Base-by-base conservation (phyloP, 345 rosid species). In the Pugionium cornutum region DNA sequence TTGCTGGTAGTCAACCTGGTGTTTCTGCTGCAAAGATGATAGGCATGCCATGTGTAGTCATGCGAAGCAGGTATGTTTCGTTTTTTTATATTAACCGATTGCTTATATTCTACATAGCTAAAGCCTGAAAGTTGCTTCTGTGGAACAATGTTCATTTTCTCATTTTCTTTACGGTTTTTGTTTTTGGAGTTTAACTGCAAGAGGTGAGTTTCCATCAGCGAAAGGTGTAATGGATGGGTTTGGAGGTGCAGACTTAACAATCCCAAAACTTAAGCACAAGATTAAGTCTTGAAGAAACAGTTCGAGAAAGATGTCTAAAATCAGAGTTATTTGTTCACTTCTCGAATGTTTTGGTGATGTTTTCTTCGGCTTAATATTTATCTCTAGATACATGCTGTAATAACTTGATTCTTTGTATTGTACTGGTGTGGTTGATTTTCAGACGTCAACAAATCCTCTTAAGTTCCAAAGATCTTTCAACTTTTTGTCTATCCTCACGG, bases 161-260 rank as follows among this genome's bases (percentile, higher is more conserved):
- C 9, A 48, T 9, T 33, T 29, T 35, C 25, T 9, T 51, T 28
- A 43, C 32, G 6, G 5, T 35, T 39, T 25, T 4, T 46, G 53
- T 46, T 52, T 10, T 5, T 32, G 45, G 11, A 92, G 98, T 74
- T 82, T 78, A 68, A 89, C 95, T 33, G 76, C 96, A 5, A 81
- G 98, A 79, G 91, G 89, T 0, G 89, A 89, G 79, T 89, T 89
- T 70, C 92, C 90, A 46, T 80, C 86, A 4, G 96, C 89, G n/a
- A 86, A 73, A 44, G 96, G 94, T 5, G 65, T 82, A 54, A 47
- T 87, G 97, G 97, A 92, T 60, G 97, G 97, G n/a, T 89, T 92
- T 67, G 94, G 98, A 76, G 97, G 87, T 57, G 86, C 96, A 8
- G 96, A 92, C 66, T 60, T 92, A 72, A 83, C 96, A 3, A 74